phyloP scores from a whole-genome alignment of 495 filamentous ascomycete genomes.

The Amphirosellinia nigrospora region DNA sequence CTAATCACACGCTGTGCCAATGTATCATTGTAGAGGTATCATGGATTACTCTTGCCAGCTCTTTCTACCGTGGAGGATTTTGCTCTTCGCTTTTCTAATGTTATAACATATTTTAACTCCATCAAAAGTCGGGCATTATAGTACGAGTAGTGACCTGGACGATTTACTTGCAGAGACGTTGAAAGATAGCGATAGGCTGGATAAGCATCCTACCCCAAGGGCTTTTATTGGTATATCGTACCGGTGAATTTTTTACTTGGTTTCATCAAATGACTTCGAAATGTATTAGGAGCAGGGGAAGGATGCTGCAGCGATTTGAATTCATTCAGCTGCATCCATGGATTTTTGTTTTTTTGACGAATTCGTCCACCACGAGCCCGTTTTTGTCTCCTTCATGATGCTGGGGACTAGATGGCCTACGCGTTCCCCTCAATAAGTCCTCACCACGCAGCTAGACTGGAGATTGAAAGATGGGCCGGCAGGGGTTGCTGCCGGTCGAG shows the following conservation, averaged over 20 bases:
- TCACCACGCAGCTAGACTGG: background rate
- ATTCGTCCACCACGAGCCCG: background rate
- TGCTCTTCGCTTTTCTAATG: background rate
- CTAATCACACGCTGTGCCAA: background rate
- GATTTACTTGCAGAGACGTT: background rate
- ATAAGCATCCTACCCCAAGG: background rate
- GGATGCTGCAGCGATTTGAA: background rate
- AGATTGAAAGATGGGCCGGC: background rate
- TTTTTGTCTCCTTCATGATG: background rate
- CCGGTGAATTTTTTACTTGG: background rate
- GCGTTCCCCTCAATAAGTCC: constrained; percentile 5
- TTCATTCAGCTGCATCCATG: background rate
- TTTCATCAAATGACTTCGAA: background rate
- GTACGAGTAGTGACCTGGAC: background rate
- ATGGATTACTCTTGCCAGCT: background rate
- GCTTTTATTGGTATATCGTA: background rate
- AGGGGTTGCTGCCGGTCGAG: constrained; percentile 8
- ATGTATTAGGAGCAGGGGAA: background rate
- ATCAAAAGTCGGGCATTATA: background rate
- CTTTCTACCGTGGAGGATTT: background rate
- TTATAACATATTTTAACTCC: background rate
- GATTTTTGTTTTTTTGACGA: background rate
- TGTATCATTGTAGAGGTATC: background rate
- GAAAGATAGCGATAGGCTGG: background rate
- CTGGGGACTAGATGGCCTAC: background rate